phyloP scores from a whole-genome alignment of 495 filamentous ascomycete species.

The Penicillium lividum region DNA sequence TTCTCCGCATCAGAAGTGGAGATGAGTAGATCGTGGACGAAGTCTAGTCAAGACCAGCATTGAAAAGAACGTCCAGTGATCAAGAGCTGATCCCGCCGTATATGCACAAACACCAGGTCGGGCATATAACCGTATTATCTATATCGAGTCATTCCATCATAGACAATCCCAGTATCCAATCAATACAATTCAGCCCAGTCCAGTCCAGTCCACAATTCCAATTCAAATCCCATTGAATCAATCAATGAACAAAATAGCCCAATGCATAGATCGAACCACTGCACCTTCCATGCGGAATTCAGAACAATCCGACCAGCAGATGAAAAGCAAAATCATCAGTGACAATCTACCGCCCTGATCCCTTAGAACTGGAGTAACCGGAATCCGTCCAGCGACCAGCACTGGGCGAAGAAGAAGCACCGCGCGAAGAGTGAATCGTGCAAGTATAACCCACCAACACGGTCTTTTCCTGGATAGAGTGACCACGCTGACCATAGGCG shows the following conservation, averaged over 20 bases:
- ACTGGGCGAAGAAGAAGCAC: conserved; percentile 19
- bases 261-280: neutral
- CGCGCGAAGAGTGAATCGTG: conserved; percentile 54
- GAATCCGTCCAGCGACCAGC: conserved; percentile 49
- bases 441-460: conserved; percentile 83
- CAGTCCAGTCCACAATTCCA: neutral
- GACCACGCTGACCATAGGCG: conserved; percentile 69
- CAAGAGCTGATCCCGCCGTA: neutral
- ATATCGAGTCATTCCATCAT: neutral
- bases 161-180: neutral
- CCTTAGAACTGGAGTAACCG: conserved; percentile 51
- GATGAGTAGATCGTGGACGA: neutral
- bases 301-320: neutral
- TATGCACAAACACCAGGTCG: neutral
- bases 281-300: neutral
- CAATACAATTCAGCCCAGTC: neutral
- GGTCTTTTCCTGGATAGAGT: conserved; percentile 68
- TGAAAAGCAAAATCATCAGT: neutral
- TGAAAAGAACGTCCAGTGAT: neutral
- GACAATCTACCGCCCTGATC: conserved; percentile 19
- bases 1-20: neutral
- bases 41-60: neutral
- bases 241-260: neutral
- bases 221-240: neutral
- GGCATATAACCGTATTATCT: neutral